A percentile compares a stretch with the other conserved stretches of the same genome.
phyloP scores from a whole-genome alignment of 768 basidiomycete species.

The Tulasnella sp. region DNA sequence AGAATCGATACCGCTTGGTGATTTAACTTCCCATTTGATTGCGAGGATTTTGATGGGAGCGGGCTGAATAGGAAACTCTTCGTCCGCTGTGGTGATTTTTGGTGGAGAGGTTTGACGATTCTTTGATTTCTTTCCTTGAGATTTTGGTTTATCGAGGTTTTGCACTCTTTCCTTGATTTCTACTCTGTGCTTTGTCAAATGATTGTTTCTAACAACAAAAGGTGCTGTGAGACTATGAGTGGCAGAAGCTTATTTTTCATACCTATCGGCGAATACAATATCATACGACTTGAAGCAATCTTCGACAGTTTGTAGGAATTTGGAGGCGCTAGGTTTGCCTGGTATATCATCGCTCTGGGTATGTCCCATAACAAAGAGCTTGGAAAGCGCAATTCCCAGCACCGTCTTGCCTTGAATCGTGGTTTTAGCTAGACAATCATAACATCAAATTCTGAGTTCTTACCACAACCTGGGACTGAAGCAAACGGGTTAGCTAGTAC shows the following conservation, averaged over 20 bases:
- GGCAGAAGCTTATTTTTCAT: constrained; percentile 20
- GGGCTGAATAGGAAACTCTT: neutral
- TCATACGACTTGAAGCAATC: constrained; percentile 46
- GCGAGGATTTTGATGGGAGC: constrained; percentile 65
- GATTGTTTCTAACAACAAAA: constrained; percentile 62
- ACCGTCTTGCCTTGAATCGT: constrained; percentile 67
- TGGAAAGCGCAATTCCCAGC: constrained; percentile 59
- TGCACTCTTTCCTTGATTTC: constrained; percentile 45
- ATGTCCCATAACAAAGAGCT: constrained; percentile 79
- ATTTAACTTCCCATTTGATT: constrained; percentile 56
- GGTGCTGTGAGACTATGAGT: neutral
- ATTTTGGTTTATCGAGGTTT: too few species aligned
- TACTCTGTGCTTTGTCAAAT: constrained; percentile 64
- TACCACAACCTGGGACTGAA: constrained; percentile 76
- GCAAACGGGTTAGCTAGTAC: neutral
- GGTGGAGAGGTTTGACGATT: too few species aligned
- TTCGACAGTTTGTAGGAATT: constrained; percentile 61
- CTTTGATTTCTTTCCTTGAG: too few species aligned
- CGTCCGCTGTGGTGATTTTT: too few species aligned
- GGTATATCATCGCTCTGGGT: constrained; percentile 87
- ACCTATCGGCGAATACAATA: constrained; percentile 92
- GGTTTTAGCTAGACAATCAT: neutral
- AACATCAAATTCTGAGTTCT: constrained; percentile 24
- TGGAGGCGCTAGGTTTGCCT: constrained; percentile 55
- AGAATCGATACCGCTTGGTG: constrained; percentile 40